Evolutionary conservation across 345 rosid species (phyloP).

Genomic region (Pelargonium nanum): DNA sequence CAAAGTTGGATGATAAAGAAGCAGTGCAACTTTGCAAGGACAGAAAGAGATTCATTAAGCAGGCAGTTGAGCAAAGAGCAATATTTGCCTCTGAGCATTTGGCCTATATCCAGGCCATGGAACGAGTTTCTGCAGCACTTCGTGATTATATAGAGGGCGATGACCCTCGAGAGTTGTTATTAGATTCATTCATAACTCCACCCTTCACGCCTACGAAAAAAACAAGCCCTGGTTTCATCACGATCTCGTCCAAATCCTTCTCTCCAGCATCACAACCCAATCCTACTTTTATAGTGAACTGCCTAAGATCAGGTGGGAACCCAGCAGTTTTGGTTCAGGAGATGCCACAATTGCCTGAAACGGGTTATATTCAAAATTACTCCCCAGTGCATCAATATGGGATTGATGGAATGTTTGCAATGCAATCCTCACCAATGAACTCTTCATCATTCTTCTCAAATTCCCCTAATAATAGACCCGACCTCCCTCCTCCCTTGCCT

Average conservation of each 20-base stretch:
- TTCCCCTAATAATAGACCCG: slow-evolving; percentile 38
- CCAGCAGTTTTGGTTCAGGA: slow-evolving; percentile 67
- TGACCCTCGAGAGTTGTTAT: slow-evolving; percentile 50
- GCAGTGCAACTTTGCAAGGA: slow-evolving; percentile 94
- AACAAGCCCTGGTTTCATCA: slow-evolving; percentile 47
- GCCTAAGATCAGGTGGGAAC: slow-evolving; percentile 56
- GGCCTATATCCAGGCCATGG: slow-evolving; percentile 75
- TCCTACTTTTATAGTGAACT: slow-evolving; percentile 46
- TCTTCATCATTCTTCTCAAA: slow-evolving; percentile 31
- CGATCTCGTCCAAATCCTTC: slow-evolving; percentile 53
- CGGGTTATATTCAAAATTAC: slow-evolving; percentile 41
- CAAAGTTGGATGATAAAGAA: slow-evolving; percentile 80
- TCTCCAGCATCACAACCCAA: slow-evolving; percentile 27
- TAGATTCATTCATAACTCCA: slow-evolving; percentile 53
- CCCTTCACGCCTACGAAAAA: slow-evolving; percentile 53
- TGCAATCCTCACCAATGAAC: slow-evolving; percentile 43
- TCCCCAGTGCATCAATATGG: slow-evolving; percentile 49
- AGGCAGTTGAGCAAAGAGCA: slow-evolving; percentile 81
- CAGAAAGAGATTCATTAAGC: slow-evolving; percentile 74
- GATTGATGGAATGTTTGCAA: slow-evolving; percentile 47
- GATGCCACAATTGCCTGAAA: slow-evolving; percentile 72
- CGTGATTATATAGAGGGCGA: slow-evolving; percentile 64
- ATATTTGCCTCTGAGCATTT: slow-evolving; percentile 64
- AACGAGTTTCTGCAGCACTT: slow-evolving; percentile 79
- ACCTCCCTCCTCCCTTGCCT: slow-evolving; percentile 76